These are phyloP conservation scores for Pleurotus djamor DNA, from an alignment of 768 basidiomycete species.

Conservation along the genomic window DNA sequence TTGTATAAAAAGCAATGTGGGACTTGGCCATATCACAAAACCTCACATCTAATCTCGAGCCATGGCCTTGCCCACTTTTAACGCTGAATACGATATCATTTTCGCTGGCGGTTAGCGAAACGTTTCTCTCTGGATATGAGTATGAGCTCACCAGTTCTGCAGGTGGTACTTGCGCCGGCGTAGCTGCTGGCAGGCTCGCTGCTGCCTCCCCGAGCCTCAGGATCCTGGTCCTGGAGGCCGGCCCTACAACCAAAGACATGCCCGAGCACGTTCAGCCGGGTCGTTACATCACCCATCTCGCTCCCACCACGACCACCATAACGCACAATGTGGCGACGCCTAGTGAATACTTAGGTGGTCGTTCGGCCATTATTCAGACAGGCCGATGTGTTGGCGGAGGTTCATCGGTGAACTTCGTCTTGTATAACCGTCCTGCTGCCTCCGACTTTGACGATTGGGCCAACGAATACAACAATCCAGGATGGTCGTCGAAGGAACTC, in stretches of 20 bases:
- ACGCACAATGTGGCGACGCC: constrained; percentile 10
- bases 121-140: background rate
- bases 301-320: constrained; percentile 14
- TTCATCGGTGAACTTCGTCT: constrained; percentile 13
- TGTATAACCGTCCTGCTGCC: constrained; percentile 18
- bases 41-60: background rate
- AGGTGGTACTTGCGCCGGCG: constrained; percentile 22
- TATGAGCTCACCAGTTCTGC: background rate
- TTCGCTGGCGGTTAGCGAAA: constrained; percentile 1
- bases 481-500: constrained; percentile 20
- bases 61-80: background rate
- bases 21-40: background rate
- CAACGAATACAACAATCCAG: constrained; percentile 15
- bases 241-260: constrained; percentile 16
- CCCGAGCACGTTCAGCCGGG: constrained; percentile 17
- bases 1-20: background rate
- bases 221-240: constrained; percentile 23
- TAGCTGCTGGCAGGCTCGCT: constrained; percentile 22
- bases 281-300: constrained; percentile 13
- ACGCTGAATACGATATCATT: constrained; percentile 5
- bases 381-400: constrained; percentile 22
- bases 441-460: constrained; percentile 26
- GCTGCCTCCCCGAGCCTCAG: constrained; percentile 20
- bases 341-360: constrained; percentile 12
- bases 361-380: constrained; percentile 11